These are phyloP conservation scores for Agrostemma githago DNA, from an alignment of 148 eudicot species.

Conservation along the genomic window DNA sequence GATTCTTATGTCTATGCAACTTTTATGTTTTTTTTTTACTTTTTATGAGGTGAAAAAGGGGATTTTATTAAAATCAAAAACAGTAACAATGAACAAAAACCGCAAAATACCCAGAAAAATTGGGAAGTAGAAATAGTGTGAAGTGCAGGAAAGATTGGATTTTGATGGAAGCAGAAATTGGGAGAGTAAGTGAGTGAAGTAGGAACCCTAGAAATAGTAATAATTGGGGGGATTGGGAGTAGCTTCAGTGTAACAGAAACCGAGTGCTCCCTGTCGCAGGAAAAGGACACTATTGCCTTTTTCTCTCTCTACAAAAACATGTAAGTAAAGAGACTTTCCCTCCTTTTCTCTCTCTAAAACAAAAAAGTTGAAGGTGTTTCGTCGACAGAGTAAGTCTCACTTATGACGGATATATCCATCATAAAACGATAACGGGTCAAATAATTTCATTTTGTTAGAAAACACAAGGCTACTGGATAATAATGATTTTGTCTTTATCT, in stretches of 20 bases:
- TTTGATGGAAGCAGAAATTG: neutral
- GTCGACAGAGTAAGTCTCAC: too few species aligned
- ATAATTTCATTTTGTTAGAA: too few species aligned
- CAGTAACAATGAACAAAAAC: neutral
- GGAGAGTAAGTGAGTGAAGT: neutral
- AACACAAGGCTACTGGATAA: too few species aligned
- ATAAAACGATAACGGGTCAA: too few species aligned
- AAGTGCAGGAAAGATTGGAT: slow-evolving; percentile 15
- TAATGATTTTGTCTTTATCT: too few species aligned
- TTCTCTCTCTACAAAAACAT: slow-evolving; percentile 11
- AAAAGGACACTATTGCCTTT: slow-evolving; percentile 3
- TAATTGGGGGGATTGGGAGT: slow-evolving; percentile 18
- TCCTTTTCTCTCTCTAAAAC: too few species aligned
- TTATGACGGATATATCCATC: too few species aligned
- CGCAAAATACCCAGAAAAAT: neutral
- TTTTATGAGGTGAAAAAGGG: slow-evolving; percentile 1
- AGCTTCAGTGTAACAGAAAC: slow-evolving; percentile 1
- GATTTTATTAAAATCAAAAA: neutral
- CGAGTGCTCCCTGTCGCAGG: slow-evolving; percentile 10
- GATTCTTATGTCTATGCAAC: slow-evolving; percentile 27
- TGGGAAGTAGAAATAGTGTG: neutral
- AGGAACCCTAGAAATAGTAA: slow-evolving; percentile 22
- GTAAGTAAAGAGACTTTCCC: neutral
- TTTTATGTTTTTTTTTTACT: neutral
- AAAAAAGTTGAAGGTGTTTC: too few species aligned